Base-by-base conservation (phyloP, 495 filamentous ascomycete genomes). In the Massariosphaeria phaeospora region DNA sequence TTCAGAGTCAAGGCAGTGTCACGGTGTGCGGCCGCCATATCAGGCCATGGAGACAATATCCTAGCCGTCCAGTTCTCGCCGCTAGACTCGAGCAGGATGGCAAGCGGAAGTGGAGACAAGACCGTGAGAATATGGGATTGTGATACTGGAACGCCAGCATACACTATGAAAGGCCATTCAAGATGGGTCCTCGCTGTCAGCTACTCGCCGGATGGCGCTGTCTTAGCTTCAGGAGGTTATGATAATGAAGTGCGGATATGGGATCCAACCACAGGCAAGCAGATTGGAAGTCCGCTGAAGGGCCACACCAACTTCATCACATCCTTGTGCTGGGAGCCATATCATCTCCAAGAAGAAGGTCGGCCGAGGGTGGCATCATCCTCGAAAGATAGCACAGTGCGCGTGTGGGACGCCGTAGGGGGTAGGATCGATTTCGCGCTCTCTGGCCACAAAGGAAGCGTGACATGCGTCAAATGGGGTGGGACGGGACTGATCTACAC, bases 91-190 rank as follows among this genome's bases (percentile, higher is more conserved):
- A 82, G 85, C 7, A 80, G 84, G 48, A 81, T 99, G 72, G 89
- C 90, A 0, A 93, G 86, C 6, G 94, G 91, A 0, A 89, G 85
- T 56, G 94, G 94, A 30, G 94, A 99, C 61, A 82, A 82, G 27
- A 97, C 94, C 6, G 94, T 93, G 6, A 75, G 94, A 40, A 81
- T 99, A 72, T 96, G 88, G 86, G 93, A 99, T 62, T 94, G 89
- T 47, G 88, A 97, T 63, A 96, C 88, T 0, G 91, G 91, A 38
- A 97, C 91, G 0, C 90, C 94, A 0, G 72, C 89, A 48, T 79
- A 86, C 66, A 96, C 91, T 1, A 70, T 99, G 20, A 95, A 94
- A 67, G 93, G 93, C 11, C 94, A 97, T 68, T 88, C 86, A 12
- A 85, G 85, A 55, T 97, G 91, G 91, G 91, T 99, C 7, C 72